Conservation (phyloP, 257 asterid species). For the Lycium barbarum region DNA sequence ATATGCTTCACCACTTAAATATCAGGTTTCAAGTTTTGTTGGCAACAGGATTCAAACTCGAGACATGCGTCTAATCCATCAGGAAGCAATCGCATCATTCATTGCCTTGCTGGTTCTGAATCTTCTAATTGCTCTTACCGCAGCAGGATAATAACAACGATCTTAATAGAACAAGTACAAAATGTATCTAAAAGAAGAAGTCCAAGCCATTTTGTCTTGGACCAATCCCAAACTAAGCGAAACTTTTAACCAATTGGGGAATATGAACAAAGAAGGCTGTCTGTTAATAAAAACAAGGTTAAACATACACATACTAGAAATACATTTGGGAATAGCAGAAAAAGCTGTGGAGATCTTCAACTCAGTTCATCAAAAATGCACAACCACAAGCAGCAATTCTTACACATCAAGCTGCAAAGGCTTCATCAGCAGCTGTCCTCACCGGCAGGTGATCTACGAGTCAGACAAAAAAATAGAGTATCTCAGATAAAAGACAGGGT, state of each 20-base stretch:
- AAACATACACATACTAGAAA: slow-evolving; percentile 6
- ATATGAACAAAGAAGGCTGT: not conserved
- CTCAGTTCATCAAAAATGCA: slow-evolving; percentile 11
- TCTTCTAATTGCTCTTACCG: not conserved
- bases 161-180: slow-evolving; percentile 12
- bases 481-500: slow-evolving; percentile 5
- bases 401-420: not conserved
- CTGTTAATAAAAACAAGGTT: not conserved
- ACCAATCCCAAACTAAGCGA: not conserved
- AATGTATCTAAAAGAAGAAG: not conserved
- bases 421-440: not conserved
- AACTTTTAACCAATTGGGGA: not conserved
- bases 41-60: not conserved
- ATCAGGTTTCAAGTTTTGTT: not conserved
- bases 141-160: not conserved
- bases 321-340: slow-evolving; percentile 11
- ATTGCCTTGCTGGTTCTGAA: not conserved
- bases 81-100: not conserved
- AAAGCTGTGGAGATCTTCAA: not conserved
- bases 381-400: not conserved
- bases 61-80: not conserved
- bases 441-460: not conserved
- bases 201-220: not conserved
- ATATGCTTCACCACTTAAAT: not conserved
- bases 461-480: not conserved